Base-by-base conservation (phyloP, 2,329 filamentous ascomycete genomes). In the Botrytis galanthina region DNA sequence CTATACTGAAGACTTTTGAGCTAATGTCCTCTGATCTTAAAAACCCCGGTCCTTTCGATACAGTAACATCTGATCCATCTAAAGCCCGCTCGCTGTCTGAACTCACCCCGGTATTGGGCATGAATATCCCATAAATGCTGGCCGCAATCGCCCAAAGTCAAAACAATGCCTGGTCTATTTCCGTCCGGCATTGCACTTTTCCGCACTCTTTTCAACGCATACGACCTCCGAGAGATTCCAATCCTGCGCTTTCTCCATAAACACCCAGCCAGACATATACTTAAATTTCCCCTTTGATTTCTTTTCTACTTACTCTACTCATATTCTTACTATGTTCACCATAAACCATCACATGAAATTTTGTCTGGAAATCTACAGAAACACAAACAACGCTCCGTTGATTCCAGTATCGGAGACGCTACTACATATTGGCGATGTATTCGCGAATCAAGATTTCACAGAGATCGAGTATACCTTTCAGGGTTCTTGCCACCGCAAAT, bases 81-180 rank as follows among this genome's bases (percentile, higher is more conserved):
- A 48, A 4, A 48, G 46, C 4, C 46, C 12, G 46, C 8, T 48
- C 20, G 10, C 10, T 12, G 9, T 48, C 22, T 48, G 22, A 26
- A 48, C 8, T 16, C 9, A 48, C 46, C 22, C 46, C 9, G 1
- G 12, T 12, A 12, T 9, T 2, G 46, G 5, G 22, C 22, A 5
- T 2, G 2, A 12, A 26, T 12, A 12, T 12, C 1, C 3, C 0
- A 26, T 12, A 48, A 26, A n/a, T 1, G 9, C 48, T n/a, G 5
- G 1, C 26, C 5, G 26, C 26, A n/a, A 54, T n/a, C 26, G 12
- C 12, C 26, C 12, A 54, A 29, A 16, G 26, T 29, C 5, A 12
- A 29, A 54, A n/a, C 3, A 4, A 54, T 6, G 8, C 46, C 8
- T 1, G 12, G 4, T 26, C 22, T 1, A 54, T 29, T 3, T 29